A percentile compares a stretch with the other conserved stretches of the same genome.
Evolutionary conservation across 768 basidiomycete species (phyloP).

Genomic region (Rhodotorula paludigena): DNA sequence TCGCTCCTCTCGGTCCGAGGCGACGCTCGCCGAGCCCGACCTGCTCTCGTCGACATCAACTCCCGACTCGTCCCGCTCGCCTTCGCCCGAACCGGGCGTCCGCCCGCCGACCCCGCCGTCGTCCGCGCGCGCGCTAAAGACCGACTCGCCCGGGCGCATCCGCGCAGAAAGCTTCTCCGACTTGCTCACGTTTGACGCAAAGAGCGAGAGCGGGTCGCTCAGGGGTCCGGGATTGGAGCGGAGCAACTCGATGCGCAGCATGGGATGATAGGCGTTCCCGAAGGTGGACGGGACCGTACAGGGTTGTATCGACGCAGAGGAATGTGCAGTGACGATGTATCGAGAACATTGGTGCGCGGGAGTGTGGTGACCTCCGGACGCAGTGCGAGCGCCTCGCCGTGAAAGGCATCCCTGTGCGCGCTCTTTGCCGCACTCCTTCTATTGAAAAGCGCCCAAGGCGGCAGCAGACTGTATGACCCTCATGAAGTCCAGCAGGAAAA

Average conservation of each 20-base stretch:
- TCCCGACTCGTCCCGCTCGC: constrained; percentile 7
- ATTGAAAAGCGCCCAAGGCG: no score
- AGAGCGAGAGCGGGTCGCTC: neutral
- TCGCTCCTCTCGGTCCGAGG: neutral
- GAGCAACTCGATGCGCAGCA: constrained; percentile 1
- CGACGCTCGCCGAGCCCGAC: neutral
- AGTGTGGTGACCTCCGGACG: no score
- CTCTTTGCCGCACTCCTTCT: no score
- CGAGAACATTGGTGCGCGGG: no score
- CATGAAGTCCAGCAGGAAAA: no score
- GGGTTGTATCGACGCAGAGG: neutral
- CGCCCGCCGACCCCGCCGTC: neutral
- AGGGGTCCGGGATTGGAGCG: neutral
- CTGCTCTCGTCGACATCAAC: constrained; percentile 16
- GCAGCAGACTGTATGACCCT: no score
- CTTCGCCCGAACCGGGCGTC: neutral
- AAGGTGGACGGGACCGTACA: neutral
- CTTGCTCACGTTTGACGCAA: constrained; percentile 2
- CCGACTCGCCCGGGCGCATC: neutral
- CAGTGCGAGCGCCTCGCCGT: no score
- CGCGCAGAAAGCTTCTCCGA: constrained; percentile 27
- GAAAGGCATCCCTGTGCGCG: no score
- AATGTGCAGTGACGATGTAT: no score
- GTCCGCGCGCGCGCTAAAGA: neutral
- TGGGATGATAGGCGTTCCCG: neutral